A percentile compares a stretch with the other conserved stretches of the same genome.
phyloP scores from a whole-genome alignment of 306 rosid genomes.

The Fagus sylvatica region DNA sequence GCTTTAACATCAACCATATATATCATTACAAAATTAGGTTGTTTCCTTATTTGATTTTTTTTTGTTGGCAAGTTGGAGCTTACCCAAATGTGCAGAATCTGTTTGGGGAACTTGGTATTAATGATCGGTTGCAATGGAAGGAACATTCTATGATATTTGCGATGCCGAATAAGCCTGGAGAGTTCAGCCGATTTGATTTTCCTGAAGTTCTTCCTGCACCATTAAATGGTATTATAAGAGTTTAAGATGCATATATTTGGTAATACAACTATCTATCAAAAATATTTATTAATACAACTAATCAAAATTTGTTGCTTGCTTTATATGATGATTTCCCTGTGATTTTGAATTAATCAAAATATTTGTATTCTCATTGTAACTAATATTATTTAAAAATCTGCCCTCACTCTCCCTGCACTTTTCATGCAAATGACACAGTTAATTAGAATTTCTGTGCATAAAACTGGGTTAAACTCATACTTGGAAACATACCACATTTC shows the following conservation, averaged over 20 bases:
- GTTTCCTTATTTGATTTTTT: slow-evolving; percentile 14
- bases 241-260: slow-evolving; percentile 9
- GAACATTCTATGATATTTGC: slow-evolving; percentile 99
- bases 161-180: slow-evolving; percentile 94
- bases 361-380: too few relatives aligned
- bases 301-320: background rate
- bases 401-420: background rate
- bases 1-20: background rate
- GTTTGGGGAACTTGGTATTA: slow-evolving; percentile 92
- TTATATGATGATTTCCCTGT: background rate
- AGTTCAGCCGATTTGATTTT: slow-evolving; percentile 95
- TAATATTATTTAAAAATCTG: background rate
- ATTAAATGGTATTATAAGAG: slow-evolving; percentile 60
- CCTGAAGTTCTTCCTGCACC: slow-evolving; percentile 84
- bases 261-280: slow-evolving; percentile 1
- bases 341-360: background rate
- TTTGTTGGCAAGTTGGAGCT: slow-evolving; percentile 75
- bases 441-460: background rate
- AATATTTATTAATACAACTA: slow-evolving; percentile 3
- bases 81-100: slow-evolving; percentile 92
- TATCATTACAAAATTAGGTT: background rate
- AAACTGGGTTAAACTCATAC: background rate
- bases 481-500: background rate
- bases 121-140: slow-evolving; percentile 98
- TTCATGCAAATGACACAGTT: background rate